phyloP scores from a whole-genome alignment of 78 protist genomes.

The Dictyostelium brefeldianum region DNA sequence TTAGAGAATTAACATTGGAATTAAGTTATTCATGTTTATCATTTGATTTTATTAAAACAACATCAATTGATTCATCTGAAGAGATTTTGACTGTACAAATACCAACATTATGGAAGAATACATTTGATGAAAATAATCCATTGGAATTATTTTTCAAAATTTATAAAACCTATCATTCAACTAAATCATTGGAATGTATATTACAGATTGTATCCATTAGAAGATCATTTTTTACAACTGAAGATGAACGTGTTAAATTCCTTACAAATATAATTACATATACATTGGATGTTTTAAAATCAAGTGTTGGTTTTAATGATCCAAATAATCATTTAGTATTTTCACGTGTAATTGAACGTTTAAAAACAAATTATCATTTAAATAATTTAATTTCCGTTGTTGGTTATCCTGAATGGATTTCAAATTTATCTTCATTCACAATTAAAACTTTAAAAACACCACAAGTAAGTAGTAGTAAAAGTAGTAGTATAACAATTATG shows the following conservation, averaged over 20 bases:
- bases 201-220: slow-evolving; percentile 49
- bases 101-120: slow-evolving; percentile 44
- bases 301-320: slow-evolving; percentile 34
- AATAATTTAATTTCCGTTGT: slow-evolving; percentile 19
- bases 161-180: slow-evolving; percentile 9
- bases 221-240: slow-evolving; percentile 50
- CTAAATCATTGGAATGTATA: slow-evolving; percentile 67
- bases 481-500: not conserved
- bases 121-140: slow-evolving; percentile 49
- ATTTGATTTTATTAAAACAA: slow-evolving; percentile 56
- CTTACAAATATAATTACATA: slow-evolving; percentile 6
- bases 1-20: slow-evolving; percentile 68
- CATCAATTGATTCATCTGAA: slow-evolving; percentile 42
- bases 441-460: slow-evolving; percentile 62
- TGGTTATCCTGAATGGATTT: slow-evolving; percentile 55
- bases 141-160: slow-evolving; percentile 35
- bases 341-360: slow-evolving; percentile 57
- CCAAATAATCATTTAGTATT: slow-evolving; percentile 66
- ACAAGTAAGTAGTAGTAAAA: slow-evolving; percentile 48
- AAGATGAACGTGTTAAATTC: slow-evolving; percentile 62
- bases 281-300: slow-evolving; percentile 5
- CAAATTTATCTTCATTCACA: slow-evolving; percentile 41
- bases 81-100: slow-evolving; percentile 43
- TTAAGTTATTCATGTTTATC: slow-evolving; percentile 50
- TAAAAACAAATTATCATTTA: slow-evolving; percentile 65